Evolutionary conservation across 225 moss, liverwort and hornwort genomes (phyloP).

Genomic region (Neckera pumila): DNA sequence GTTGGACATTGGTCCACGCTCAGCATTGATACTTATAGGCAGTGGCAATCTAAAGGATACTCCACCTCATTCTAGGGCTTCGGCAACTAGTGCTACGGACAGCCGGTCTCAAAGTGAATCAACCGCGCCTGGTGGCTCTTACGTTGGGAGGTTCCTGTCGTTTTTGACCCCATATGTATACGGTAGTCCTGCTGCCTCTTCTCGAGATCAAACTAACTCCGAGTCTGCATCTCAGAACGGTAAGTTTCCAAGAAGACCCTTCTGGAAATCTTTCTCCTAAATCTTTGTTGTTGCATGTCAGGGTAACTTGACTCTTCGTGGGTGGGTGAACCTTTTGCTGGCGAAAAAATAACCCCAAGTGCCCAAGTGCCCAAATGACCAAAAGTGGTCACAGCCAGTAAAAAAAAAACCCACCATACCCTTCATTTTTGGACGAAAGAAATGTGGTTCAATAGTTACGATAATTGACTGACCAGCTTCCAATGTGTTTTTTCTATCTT

Average conservation of each 20-base stretch:
- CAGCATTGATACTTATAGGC: conserved; percentile 43
- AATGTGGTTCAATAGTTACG: not conserved
- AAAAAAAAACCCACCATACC: no score
- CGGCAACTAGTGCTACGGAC: conserved; percentile 1
- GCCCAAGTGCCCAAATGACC: no score
- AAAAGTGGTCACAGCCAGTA: not conserved
- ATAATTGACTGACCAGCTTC: not conserved
- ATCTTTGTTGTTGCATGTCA: not conserved
- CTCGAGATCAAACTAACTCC: conserved; percentile 9
- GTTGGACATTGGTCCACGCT: conserved; percentile 63
- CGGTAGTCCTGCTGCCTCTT: conserved; percentile 13
- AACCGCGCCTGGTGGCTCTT: conserved; percentile 17
- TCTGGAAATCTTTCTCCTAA: not conserved
- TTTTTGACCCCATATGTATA: conserved; percentile 53
- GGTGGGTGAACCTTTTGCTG: not conserved
- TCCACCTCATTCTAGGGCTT: conserved; percentile 19
- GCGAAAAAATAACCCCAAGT: not conserved
- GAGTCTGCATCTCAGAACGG: conserved; percentile 14
- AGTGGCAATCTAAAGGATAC: conserved; percentile 20
- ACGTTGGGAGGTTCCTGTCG: conserved; percentile 43
- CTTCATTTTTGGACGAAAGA: not conserved
- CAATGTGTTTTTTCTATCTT: not conserved
- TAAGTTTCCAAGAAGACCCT: not conserved
- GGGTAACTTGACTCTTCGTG: not conserved
- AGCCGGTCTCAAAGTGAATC: conserved; percentile 12